phyloP scores from a whole-genome alignment of 768 basidiomycete genomes.

The Suillus paluster region DNA sequence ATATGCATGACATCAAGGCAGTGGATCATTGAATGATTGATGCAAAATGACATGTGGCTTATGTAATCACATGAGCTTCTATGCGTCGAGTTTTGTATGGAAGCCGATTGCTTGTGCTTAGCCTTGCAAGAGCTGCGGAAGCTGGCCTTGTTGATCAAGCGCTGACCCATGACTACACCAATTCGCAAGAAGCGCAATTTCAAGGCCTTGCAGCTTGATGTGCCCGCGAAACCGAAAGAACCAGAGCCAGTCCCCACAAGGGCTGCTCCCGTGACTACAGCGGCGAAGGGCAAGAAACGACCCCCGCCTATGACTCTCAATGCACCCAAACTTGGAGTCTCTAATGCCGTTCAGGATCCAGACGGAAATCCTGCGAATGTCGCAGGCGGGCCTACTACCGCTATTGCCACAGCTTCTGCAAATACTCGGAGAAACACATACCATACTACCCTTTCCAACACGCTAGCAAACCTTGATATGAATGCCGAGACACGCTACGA shows the following conservation, averaged over 20 bases:
- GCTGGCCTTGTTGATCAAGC: conserved; percentile 11
- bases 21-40: background rate
- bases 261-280: conserved; percentile 45
- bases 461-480: conserved; percentile 85
- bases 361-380: conserved; percentile 55
- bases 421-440: conserved; percentile 70
- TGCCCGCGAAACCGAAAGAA: conserved; percentile 47
- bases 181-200: conserved; percentile 93
- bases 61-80: conserved; percentile 1
- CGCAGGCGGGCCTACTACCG: conserved; percentile 51
- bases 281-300: conserved; percentile 63
- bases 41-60: background rate
- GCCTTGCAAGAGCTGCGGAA: conserved; percentile 2
- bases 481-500: conserved; percentile 86
- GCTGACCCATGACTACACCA: conserved; percentile 50
- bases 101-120: background rate
- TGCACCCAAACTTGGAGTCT: conserved; percentile 63
- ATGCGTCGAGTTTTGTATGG: background rate
- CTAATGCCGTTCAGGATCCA: conserved; percentile 29
- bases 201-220: conserved; percentile 80
- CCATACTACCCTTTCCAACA: conserved; percentile 79
- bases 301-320: conserved; percentile 85
- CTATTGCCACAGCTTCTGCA: conserved; percentile 53
- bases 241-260: conserved; percentile 51
- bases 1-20: background rate